Base-by-base conservation (phyloP, 169 alveolate genomes). In the Ichthyophthirius multifiliis region DNA sequence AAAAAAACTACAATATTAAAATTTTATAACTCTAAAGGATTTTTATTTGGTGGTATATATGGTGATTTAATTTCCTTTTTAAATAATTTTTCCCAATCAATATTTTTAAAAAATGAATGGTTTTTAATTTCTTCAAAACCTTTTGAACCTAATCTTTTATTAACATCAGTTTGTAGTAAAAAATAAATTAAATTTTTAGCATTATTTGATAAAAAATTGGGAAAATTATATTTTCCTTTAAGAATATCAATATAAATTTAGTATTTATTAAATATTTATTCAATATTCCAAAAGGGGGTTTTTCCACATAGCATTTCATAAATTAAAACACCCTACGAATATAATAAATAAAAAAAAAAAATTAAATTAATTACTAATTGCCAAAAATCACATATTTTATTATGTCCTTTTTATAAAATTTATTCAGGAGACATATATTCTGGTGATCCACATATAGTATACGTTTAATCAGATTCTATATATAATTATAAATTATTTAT, bases 391-490 rank as follows among this genome's bases (percentile, higher is more conserved):
- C 76, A 84, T 43, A 80, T 83, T 67, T 84, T 78, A 47, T 65
- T 39, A 55, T 78, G 74, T 23, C 85, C 86, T 44, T 67, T 47
- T 45, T 84, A 84, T 18, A 88, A 82, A 0, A 90, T 73, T 20
- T 85, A 85, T 76, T 89, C 92, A 20, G 94, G 94, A 1, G 94
- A 92, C 32, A 89, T 67, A 65, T 89, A 89, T 46, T 89, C 94
- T 6, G 94, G 94, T 23, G 92, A 85, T 20, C 94, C 94, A 75
- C 92, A 89, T n/a, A 89, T 83, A 23, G 94, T 89, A 67, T 89
- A 85, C 20, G 94, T 89, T 76, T 91, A 78, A 7, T 74, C 79
- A 45, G 84, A 90, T 20, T 45, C 63, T 45, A 4, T 6, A 45
- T 41, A n/a, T n/a, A n/a, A n/a, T n/a, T n/a, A n/a, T n/a, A n/a